Conservation (phyloP, 1,284 basidiomycete genomes). For the Meripilus lineatus region DNA sequence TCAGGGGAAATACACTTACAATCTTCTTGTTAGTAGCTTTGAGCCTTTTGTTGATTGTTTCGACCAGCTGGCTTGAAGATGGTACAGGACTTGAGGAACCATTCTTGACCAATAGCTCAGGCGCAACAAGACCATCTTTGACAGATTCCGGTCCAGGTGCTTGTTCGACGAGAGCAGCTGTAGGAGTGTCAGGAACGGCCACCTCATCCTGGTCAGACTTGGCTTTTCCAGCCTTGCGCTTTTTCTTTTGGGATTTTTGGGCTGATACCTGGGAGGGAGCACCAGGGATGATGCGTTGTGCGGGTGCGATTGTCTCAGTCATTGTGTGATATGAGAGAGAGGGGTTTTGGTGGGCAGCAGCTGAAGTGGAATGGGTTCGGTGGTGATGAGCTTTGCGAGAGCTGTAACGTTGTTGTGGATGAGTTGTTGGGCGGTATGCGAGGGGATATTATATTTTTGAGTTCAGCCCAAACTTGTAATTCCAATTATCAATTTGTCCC, state of each 20-base stretch:
- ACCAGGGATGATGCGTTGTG: constrained; percentile 64
- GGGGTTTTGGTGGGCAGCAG: no score
- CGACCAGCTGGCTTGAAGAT: constrained; percentile 66
- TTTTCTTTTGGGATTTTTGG: constrained; percentile 66
- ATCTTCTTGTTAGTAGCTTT: constrained; percentile 80
- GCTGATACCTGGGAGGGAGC: constrained; percentile 56
- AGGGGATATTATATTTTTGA: no score
- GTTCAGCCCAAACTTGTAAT: no score
- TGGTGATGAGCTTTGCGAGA: no score
- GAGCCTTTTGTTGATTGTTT: constrained; percentile 73
- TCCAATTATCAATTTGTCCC: no score
- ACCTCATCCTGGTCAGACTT: constrained; percentile 21
- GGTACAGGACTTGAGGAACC: constrained; percentile 33
- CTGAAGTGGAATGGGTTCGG: no score
- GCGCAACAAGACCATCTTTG: constrained; percentile 43
- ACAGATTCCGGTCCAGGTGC: constrained; percentile 43
- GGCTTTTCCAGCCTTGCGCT: constrained; percentile 44
- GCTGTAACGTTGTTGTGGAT: no score
- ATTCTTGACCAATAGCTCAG: constrained; percentile 41
- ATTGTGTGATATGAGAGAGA: constrained; percentile 29
- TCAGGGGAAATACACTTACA: constrained; percentile 40
- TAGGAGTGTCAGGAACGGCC: constrained; percentile 39
- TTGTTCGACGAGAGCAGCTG: constrained; percentile 45
- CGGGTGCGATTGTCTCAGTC: constrained; percentile 36
- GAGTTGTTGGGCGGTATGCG: no score